Evolutionary conservation across 805 yeast genomes (phyloP), one percentile per base, ranked within the genome.

Genomic region (Wickerhamomyces canadensis): DNA sequence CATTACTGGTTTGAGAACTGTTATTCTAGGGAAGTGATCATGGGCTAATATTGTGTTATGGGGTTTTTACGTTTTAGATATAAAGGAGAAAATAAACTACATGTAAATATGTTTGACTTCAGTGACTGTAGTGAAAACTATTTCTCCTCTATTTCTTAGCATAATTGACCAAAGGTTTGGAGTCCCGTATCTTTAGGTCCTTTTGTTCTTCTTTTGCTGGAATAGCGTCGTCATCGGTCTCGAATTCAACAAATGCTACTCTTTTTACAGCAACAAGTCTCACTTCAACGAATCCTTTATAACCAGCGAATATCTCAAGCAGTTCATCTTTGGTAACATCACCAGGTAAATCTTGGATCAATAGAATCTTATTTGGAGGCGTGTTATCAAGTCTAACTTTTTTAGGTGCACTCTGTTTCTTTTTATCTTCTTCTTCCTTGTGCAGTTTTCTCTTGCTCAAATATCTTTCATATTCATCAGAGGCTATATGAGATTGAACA

Each of bases 241-340:
- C 76, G 55, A 80, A 91, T 49, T 91, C 97, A 4, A 91, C 71
- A 58, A 91, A 83, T 10, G 93, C 94, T 32, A 91, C 72, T 27
- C 74, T 74, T 31, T 86, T 70, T 6, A 79, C 74, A 3, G 72
- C 67, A 19, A 91, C 87, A 26, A 78, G 60, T 36, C 94, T 74
- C 2, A 80, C 64, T 45, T 80, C 84, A 11, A 74, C 60, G 44
- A 82, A 81, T 0, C 95, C 96, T 1, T 66, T 61, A 43, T 52
- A 72, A 4, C 55, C 51, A 4, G 62, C 65, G 53, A 86, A 88
- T 1, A 67, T 44, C 0, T 48, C 60, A 4, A 54, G 55, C 7
- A 88, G 58, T 4, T 61, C 64, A 0, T 62, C 67, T 12, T 58
- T 49, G 2, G 70, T 54, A 4, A 66, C 52, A 13, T 56, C 68